phyloP scores from a whole-genome alignment of 2,329 filamentous ascomycete genomes.

The Sclerotinia borealis region DNA sequence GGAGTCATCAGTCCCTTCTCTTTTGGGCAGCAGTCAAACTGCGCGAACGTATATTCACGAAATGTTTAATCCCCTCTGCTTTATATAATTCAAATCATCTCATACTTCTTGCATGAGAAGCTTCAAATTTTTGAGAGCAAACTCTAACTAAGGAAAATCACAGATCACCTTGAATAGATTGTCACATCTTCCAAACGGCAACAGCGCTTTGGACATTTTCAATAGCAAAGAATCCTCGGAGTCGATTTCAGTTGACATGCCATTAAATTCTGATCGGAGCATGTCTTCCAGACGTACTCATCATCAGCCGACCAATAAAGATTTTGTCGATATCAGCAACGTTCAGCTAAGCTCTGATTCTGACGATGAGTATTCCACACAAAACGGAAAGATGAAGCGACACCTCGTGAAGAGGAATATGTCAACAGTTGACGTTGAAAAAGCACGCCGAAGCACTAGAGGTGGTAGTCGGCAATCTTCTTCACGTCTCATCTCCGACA shows the following conservation, averaged over 20 bases:
- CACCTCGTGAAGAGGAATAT: conserved; percentile 20
- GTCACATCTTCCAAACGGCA: conserved; percentile 40
- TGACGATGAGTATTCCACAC: conserved; percentile 20
- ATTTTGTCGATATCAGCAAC: conserved; percentile 20
- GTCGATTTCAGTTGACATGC: conserved; percentile 11
- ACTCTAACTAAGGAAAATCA: neutral
- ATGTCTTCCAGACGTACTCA: conserved; percentile 22
- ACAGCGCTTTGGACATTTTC: conserved; percentile 39
- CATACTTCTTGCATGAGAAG: neutral
- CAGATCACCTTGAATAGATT: conserved; percentile 43
- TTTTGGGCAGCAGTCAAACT: neutral
- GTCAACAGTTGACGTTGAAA: conserved; percentile 16
- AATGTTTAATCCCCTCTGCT: neutral
- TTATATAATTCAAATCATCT: neutral
- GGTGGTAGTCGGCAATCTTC: conserved; percentile 17
- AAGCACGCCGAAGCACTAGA: conserved; percentile 19
- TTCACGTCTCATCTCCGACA: conserved; percentile 13
- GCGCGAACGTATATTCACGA: neutral
- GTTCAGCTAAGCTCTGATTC: conserved; percentile 20
- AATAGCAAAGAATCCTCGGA: conserved; percentile 25
- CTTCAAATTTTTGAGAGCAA: neutral
- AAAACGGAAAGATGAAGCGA: conserved; percentile 21
- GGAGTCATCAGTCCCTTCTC: neutral
- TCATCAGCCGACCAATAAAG: conserved; percentile 13
- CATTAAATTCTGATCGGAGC: conserved; percentile 12